Evolutionary conservation across 805 yeast genomes (phyloP), one percentile per base, ranked within the genome.

Genomic region (Maudiozyma barnettii): DNA sequence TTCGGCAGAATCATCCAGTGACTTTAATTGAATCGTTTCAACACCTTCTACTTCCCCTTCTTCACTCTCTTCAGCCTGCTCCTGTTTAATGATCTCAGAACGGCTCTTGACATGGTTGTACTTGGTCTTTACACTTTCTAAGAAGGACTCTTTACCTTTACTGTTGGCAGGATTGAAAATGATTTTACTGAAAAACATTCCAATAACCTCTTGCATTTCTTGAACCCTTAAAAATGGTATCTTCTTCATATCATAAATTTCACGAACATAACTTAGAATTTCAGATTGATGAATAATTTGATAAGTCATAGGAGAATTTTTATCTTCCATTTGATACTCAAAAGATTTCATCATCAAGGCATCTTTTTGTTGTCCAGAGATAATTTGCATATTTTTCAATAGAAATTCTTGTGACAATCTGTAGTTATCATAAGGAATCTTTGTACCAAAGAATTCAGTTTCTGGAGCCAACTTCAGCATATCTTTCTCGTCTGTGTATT

Each of bases 331-430:
- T 62, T 88, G 87, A 47, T 73, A 71, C 58, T 91, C 95, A 64
- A 93, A 93, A 0, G 97, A 95, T 19, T 82, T 82, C 96, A 91
- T 90, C 61, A 90, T 72, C 49, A 93, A 76, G 0, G 95, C 87
- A 64, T 93, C 98, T 60, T 90, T 88, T 62, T 93, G 97, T 51
- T 81, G 81, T 53, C 83, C 88, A 4, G 79, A 78, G 44, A 90
- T 78, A 48, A 93, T 85, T 49, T 75, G 72, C 37, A 85, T 78
- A 64, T 82, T 86, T 62, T 60, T 62, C 41, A 73, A 68, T 53
- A 54, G 84, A 68, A 64, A 70, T 80, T 44, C 66, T 68, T 52
- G 79, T 74, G 55, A 82, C 71, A 46, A 67, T n/a, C 66, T 58
- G 39, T 78, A 70, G 42, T 82, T 73, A 18, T 69, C 67, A 3